Percentiles rank a stretch among this genome's conserved stretches.
These are phyloP conservation scores for Mycogone perniciosa DNA, from an alignment of 2,329 filamentous ascomycete genomes.

Conservation along the genomic window DNA sequence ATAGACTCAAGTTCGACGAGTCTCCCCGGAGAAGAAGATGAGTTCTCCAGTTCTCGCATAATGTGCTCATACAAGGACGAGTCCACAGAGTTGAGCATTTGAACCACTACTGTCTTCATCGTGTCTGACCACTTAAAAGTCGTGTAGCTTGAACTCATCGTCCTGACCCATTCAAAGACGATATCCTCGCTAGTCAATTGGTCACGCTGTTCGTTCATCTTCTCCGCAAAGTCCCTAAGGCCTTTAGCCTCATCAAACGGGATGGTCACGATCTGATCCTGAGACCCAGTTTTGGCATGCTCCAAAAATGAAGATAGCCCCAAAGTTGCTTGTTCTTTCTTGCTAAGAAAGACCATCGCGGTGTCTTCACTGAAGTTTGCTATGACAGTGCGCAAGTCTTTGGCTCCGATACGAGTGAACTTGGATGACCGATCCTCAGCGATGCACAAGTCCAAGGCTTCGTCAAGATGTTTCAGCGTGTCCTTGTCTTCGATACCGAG, in stretches of 20 bases:
- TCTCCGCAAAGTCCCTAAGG: constrained; percentile 45
- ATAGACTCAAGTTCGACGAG: constrained; percentile 36
- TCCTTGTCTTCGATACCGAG: constrained; percentile 46
- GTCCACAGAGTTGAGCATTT: constrained; percentile 50
- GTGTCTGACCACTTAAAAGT: constrained; percentile 51
- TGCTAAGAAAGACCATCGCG: constrained; percentile 46
- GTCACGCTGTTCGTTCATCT: constrained; percentile 34
- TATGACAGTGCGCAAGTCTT: constrained; percentile 45
- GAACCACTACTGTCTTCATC: constrained; percentile 51
- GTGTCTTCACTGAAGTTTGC: constrained; percentile 47
- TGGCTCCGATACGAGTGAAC: constrained; percentile 39
- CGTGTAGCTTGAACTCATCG: constrained; percentile 45
- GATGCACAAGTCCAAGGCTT: constrained; percentile 47
- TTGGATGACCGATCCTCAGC: constrained; percentile 46
- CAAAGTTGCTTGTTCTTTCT: constrained; percentile 45
- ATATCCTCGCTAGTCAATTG: constrained; percentile 53
- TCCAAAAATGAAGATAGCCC: constrained; percentile 58
- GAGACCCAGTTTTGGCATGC: constrained; percentile 51
- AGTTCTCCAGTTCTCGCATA: constrained; percentile 34
- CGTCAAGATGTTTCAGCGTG: constrained; percentile 39
- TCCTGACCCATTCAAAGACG: constrained; percentile 51
- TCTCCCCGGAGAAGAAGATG: constrained; percentile 18
- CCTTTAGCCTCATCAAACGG: constrained; percentile 48
- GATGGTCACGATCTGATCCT: constrained; percentile 41
- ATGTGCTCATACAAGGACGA: constrained; percentile 44